Percentiles rank a stretch among this genome's conserved stretches.
phyloP scores from a whole-genome alignment of 768 basidiomycete genomes.

The Mycena filopes region DNA sequence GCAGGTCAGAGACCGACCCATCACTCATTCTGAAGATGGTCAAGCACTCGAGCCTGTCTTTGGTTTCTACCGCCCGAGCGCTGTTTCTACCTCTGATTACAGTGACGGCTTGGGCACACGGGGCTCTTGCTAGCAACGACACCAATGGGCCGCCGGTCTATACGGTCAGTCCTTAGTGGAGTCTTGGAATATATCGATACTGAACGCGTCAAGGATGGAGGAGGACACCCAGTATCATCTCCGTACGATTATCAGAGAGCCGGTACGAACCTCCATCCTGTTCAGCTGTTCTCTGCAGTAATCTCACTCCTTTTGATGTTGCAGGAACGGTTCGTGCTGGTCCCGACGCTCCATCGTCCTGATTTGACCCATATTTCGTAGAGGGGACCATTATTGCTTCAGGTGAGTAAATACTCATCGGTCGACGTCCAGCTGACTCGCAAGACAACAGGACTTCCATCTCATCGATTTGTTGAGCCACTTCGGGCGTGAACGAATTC shows the following conservation, averaged over 20 bases:
- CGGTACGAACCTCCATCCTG: constrained; percentile 2
- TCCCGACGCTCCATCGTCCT: neutral
- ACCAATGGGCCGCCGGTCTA: constrained; percentile 22
- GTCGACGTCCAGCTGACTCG: too few relatives aligned
- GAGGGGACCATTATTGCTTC: constrained; percentile 29
- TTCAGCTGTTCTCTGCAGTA: neutral
- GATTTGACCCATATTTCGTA: neutral
- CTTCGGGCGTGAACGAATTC: constrained; percentile 27
- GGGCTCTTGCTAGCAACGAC: constrained; percentile 4
- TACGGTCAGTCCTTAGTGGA: constrained; percentile 15
- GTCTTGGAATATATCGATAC: neutral
- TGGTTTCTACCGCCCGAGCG: too few relatives aligned
- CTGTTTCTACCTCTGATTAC: neutral
- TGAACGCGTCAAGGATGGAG: constrained; percentile 25
- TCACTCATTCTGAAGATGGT: neutral
- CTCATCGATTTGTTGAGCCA: constrained; percentile 25
- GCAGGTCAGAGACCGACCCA: too few relatives aligned
- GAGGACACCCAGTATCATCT: constrained; percentile 29
- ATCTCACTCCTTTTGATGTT: neutral
- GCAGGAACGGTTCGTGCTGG: constrained; percentile 23
- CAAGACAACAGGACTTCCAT: constrained; percentile 30
- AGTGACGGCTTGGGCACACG: neutral
- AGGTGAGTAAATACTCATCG: constrained; percentile 13
- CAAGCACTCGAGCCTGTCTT: constrained; percentile 4
- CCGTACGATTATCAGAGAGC: constrained; percentile 34